Evolutionary conservation across 1,139 yeast genomes (phyloP).

Genomic region (Hyphopichia khmerensis): DNA sequence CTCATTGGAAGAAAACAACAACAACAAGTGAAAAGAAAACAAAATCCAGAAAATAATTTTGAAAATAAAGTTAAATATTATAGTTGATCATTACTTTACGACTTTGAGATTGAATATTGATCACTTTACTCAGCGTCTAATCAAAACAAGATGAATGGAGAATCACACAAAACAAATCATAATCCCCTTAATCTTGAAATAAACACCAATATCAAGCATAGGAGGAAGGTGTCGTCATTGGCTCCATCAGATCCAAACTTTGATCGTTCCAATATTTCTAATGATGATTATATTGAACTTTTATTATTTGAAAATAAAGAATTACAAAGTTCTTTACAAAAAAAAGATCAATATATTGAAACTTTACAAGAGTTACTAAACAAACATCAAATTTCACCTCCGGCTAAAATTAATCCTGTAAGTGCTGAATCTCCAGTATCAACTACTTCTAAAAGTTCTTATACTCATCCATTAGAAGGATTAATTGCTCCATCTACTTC

Average conservation of each 20-base stretch:
- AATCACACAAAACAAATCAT: not conserved
- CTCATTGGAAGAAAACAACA: no score
- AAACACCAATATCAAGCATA: not conserved
- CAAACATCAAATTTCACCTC: conserved; percentile 3
- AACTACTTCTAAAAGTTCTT: not conserved
- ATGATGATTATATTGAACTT: conserved; percentile 34
- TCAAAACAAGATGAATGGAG: not conserved
- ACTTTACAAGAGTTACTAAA: conserved; percentile 16
- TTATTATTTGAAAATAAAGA: conserved; percentile 39
- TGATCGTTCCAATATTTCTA: conserved; percentile 30
- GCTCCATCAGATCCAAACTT: conserved; percentile 40
- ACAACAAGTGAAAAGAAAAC: no score
- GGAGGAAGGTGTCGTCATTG: conserved; percentile 12
- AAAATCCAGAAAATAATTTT: no score
- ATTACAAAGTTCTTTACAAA: conserved; percentile 16
- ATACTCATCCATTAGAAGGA: not conserved
- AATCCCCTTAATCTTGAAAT: conserved; percentile 1
- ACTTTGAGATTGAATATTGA: no score
- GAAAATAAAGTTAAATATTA: no score
- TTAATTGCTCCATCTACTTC: not conserved
- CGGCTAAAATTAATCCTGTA: not conserved
- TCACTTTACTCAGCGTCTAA: no score
- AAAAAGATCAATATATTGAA: conserved; percentile 16
- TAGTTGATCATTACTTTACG: no score
- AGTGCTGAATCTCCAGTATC: not conserved